Conservation (phyloP, 2,329 filamentous ascomycete genomes). For the Aspergillus ochraceus region DNA sequence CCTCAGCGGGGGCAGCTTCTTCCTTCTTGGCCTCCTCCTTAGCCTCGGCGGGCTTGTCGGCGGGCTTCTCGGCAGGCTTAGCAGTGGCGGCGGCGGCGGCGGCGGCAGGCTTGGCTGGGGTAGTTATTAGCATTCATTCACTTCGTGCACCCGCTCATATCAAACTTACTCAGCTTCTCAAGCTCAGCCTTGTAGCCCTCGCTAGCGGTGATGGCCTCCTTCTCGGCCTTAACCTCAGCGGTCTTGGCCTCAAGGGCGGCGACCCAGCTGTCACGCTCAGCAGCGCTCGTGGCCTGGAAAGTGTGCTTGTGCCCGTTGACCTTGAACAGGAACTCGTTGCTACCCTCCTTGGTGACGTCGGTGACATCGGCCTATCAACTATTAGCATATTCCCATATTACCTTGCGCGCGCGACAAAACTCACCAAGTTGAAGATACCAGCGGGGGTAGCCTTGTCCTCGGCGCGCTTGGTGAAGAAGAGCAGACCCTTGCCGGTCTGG, state of each 20-base stretch:
- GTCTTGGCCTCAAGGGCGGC: constrained; percentile 78
- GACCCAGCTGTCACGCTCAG: constrained; percentile 92
- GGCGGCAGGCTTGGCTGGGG: constrained; percentile 34
- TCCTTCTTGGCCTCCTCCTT: constrained; percentile 39
- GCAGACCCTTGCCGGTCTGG: constrained; percentile 90
- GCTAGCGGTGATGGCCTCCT: constrained; percentile 69
- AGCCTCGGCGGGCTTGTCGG: constrained; percentile 22
- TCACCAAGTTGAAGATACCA: constrained; percentile 82
- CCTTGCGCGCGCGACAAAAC: constrained; percentile 32
- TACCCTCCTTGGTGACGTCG: constrained; percentile 73
- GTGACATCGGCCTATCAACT: constrained; percentile 59
- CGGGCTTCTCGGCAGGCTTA: constrained; percentile 23
- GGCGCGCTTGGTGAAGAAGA: constrained; percentile 84
- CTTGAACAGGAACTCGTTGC: constrained; percentile 82
- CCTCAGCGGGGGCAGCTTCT: constrained; percentile 46
- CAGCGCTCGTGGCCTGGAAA: constrained; percentile 75
- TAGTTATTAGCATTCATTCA: constrained; percentile 19
- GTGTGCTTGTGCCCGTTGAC: constrained; percentile 86
- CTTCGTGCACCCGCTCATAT: not conserved
- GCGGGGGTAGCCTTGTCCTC: constrained; percentile 78
- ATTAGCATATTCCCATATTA: constrained; percentile 28
- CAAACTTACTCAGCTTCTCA: constrained; percentile 65
- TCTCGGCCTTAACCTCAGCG: constrained; percentile 79
- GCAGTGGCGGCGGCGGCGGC: constrained; percentile 26
- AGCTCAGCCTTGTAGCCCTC: constrained; percentile 87